Conservation (phyloP, 768 basidiomycete species). For the Kwoniella sp. region DNA sequence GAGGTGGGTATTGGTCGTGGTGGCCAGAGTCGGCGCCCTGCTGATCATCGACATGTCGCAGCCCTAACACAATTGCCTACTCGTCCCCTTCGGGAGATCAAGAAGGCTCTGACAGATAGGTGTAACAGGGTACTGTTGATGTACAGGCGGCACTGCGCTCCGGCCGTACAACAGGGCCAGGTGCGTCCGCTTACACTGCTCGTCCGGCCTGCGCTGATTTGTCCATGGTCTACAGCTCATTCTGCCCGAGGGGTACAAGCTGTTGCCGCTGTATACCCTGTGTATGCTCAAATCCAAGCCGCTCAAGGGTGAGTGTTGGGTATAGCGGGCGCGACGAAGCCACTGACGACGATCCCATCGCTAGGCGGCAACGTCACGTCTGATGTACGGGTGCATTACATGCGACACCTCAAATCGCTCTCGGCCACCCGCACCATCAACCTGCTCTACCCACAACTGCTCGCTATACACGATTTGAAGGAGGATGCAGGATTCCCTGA, state of each 20-base stretch:
- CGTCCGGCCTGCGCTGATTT: not conserved
- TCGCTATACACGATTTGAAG: constrained; percentile 81
- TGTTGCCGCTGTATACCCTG: constrained; percentile 74
- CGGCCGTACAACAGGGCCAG: constrained; percentile 70
- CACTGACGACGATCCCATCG: too few species aligned
- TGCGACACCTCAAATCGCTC: constrained; percentile 69
- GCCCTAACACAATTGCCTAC: constrained; percentile 64
- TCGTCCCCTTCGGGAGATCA: constrained; percentile 66
- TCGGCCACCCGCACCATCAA: constrained; percentile 66
- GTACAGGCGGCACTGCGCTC: constrained; percentile 83
- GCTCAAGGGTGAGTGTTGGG: constrained; percentile 76
- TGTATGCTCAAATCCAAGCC: constrained; percentile 83
- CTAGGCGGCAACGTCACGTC: constrained; percentile 81
- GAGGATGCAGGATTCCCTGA: constrained; percentile 64
- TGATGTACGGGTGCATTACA: constrained; percentile 86
- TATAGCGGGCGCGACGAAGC: too few species aligned
- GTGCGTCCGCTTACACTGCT: constrained; percentile 52
- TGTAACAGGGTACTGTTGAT: constrained; percentile 76
- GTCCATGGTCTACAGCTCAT: constrained; percentile 84
- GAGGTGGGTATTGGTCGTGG: constrained; percentile 57
- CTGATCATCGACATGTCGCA: constrained; percentile 42
- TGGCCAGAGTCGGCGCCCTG: not conserved
- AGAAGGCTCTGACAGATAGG: constrained; percentile 77
- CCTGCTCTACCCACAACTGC: constrained; percentile 78
- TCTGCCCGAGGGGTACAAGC: constrained; percentile 86